Base-by-base conservation (phyloP, 2,329 filamentous ascomycete genomes). In the Xylariaceae sp. region DNA sequence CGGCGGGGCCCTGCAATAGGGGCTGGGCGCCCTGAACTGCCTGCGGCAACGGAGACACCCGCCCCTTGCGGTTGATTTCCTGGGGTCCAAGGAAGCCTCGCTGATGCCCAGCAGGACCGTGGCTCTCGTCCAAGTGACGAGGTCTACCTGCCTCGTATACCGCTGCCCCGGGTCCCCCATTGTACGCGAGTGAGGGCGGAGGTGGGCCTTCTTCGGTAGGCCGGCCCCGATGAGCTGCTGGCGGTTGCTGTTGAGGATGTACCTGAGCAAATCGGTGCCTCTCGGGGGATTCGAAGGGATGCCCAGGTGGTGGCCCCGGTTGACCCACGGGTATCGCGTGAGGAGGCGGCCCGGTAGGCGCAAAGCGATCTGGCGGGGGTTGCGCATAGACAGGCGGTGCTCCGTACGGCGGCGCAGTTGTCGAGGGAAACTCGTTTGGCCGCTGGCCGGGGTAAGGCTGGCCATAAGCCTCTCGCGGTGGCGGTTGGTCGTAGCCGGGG, bases 21-120 rank as follows among this genome's bases (percentile, higher is more conserved):
- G 88, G 86, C 71, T 96, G 93, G 1, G 90, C 93, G 20, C 93
- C 93, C 70, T 97, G 93, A 0, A 97, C 93, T 20, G 93, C 93
- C 73, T 97, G 93, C 1, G 93, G 93, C 16, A 97, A 78, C 1
- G 93, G 93, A 7, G 93, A 97, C 40, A 91, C 82, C 47, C 93
- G 87, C 1, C 93, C 93, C 62, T 89, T 89, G 50, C 91, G 86
- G 68, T 91, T 92, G 57, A 88, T 87, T 54, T 90, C 88, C 65
- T 96, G 91, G 10, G 96, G 82, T 2, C 86, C 87, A n/a, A 96
- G 78, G 43, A 96, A 79, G 40, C 84, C 87, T 59, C 89, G 81
- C 57, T 80, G 86, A 46, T 83, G 82, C 7, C 74, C 75, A 50
- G 83, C 81, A 40, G 84, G 80, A 41, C 84, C 79, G 29, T 83